Base-by-base conservation (phyloP, 192 early-diverging fungal species). In the Endogone sp. region DNA sequence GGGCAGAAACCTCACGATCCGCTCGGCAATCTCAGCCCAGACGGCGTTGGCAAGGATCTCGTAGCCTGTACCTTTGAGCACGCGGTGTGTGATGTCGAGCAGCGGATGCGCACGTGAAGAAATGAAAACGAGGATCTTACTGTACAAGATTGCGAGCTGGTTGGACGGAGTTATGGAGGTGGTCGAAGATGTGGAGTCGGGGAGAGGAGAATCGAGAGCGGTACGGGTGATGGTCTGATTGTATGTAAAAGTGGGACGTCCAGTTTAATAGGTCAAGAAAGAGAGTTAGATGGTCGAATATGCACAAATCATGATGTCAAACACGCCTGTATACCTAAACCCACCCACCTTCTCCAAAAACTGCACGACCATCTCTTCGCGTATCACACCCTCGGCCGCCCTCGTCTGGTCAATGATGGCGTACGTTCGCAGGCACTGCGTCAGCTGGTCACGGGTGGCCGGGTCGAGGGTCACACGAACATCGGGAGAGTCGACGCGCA, bases 341-440 rank as follows among this genome's bases (percentile, higher is more conserved):
- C 37, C 37, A 25, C 49, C 62, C 70, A 90, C 85, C 68, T 84
- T 84, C 37, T 78, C 64, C 13, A 92, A 28, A 56, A 84, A 85
- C 2, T 88, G 87, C 0, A 70, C 65, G 24, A 88, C 70, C 13
- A 89, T 69, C 30, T 85, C 84, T 23, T 82, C 75, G 0, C 82
- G 61, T n/a, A 93, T 86, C 3, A 91, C 83, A 22, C 76, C 65
- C 26, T 88, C 88, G 3, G 92, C 92, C 22, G 87, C 86, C 3
- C 66, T 62, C 0, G 85, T 84, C 59, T 87, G 81, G 61, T 94
- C 92, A 25, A 94, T 87, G 31, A 90, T 71, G 21, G 89, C 84
- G 71, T 91, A 94, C 0, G 87, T 93, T 28, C 92, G 75, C 16
- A 94, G 71, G 37, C 82, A 90, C 71, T 94, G 92, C 2, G 85